phyloP scores from a whole-genome alignment of 2,329 filamentous ascomycete genomes.

The Dothiorella sarmentorum region DNA sequence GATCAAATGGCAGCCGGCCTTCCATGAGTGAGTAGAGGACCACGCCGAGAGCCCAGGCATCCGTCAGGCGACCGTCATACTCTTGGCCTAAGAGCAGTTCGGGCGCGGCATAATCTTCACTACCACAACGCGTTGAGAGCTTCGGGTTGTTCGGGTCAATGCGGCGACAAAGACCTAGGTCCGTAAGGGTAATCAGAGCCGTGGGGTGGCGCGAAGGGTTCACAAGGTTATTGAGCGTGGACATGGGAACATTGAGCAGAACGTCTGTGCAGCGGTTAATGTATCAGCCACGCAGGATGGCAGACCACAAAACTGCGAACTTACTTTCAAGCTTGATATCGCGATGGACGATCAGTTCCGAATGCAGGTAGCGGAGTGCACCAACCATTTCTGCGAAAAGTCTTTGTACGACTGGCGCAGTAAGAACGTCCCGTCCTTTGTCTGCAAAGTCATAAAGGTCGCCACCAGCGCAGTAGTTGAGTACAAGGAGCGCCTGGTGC shows the following conservation, averaged over 20 bases:
- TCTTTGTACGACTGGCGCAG: slow-evolving; percentile 67
- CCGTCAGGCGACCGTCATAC: slow-evolving; percentile 87
- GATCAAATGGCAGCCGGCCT: slow-evolving; percentile 88
- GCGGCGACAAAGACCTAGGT: slow-evolving; percentile 82
- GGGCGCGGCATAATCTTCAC: slow-evolving; percentile 94
- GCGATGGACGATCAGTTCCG: slow-evolving; percentile 82
- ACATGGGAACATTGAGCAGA: slow-evolving; percentile 75
- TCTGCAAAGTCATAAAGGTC: slow-evolving; percentile 93
- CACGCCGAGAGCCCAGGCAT: slow-evolving; percentile 94
- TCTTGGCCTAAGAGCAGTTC: slow-evolving; percentile 94
- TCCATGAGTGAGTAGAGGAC: slow-evolving; percentile 91
- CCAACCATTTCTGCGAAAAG: slow-evolving; percentile 88
- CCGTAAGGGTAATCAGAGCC: slow-evolving; percentile 83
- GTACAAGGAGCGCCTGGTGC: slow-evolving; percentile 75
- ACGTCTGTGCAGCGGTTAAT: slow-evolving; percentile 61
- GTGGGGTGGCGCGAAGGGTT: slow-evolving; percentile 75
- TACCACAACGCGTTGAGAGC: slow-evolving; percentile 90
- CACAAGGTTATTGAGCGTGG: slow-evolving; percentile 60
- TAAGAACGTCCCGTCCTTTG: slow-evolving; percentile 64
- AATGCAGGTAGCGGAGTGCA: slow-evolving; percentile 82
- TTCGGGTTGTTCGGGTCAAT: slow-evolving; percentile 78
- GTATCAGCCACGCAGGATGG: slow-evolving; percentile 20
- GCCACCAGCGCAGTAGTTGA: slow-evolving; percentile 90
- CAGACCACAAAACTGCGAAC: slow-evolving; percentile 35
- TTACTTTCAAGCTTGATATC: slow-evolving; percentile 98